phyloP scores from a whole-genome alignment of 208 protist species.

The Kentomonas sorsogonicus region DNA sequence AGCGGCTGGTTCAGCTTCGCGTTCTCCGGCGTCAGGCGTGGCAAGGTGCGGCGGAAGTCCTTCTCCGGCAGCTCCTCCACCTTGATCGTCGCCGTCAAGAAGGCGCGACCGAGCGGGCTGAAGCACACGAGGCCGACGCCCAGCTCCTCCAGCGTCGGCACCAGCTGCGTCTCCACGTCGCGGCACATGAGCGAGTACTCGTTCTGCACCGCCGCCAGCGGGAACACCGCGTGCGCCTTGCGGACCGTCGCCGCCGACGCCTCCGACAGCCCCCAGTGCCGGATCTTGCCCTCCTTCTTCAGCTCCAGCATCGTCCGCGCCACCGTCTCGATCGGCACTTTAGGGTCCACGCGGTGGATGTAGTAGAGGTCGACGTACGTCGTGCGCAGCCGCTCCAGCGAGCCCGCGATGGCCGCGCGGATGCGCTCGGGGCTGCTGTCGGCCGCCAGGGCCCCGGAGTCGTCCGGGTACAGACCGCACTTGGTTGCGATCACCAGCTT shows the following conservation, averaged over 20 bases:
- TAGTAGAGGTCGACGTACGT: slow-evolving; percentile 44
- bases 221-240: slow-evolving; percentile 25
- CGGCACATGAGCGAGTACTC: slow-evolving; percentile 29
- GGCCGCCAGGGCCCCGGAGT: background rate
- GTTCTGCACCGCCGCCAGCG: slow-evolving; percentile 29
- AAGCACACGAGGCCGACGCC: slow-evolving; percentile 30
- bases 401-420: slow-evolving; percentile 24
- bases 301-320: slow-evolving; percentile 30
- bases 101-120: slow-evolving; percentile 22
- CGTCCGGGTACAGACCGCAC: slow-evolving; percentile 18
- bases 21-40: slow-evolving; percentile 15
- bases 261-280: slow-evolving; percentile 29
- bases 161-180: slow-evolving; percentile 18
- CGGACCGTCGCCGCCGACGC: slow-evolving; percentile 18
- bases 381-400: slow-evolving; percentile 29
- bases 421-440: slow-evolving; percentile 18
- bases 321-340: slow-evolving; percentile 25
- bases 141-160: slow-evolving; percentile 25
- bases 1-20: slow-evolving; percentile 9
- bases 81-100: too few relatives aligned
- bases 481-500: slow-evolving; percentile 28
- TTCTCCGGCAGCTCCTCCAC: slow-evolving; percentile 5
- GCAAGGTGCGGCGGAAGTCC: slow-evolving; percentile 17
- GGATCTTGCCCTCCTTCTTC: slow-evolving; percentile 31
- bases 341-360: slow-evolving; percentile 29